phyloP scores from a whole-genome alignment of 148 eudicot species.

The Nepenthes gracilis region DNA sequence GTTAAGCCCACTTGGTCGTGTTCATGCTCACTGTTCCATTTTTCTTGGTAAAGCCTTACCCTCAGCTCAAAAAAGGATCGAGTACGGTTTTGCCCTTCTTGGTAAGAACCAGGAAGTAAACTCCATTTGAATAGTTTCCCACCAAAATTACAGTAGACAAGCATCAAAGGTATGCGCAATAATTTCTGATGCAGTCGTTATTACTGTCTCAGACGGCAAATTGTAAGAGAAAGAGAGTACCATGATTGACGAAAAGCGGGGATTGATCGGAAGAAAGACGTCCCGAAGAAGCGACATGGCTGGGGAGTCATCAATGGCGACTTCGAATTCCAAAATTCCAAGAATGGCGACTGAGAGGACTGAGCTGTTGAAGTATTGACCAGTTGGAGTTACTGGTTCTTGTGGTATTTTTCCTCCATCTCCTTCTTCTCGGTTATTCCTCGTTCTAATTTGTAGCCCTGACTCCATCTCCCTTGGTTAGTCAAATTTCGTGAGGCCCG shows the following conservation, averaged over 20 bases:
- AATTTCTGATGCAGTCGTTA: too few species aligned
- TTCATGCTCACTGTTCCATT: too few species aligned
- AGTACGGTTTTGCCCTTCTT: too few species aligned
- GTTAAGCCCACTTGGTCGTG: too few species aligned
- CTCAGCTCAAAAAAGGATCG: too few species aligned
- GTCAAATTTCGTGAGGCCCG: too few species aligned
- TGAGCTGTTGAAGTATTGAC: constrained; percentile 66
- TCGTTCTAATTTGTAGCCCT: constrained; percentile 11
- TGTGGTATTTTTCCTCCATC: constrained; percentile 7
- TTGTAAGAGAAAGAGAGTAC: constrained; percentile 10
- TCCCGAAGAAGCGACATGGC: constrained; percentile 23
- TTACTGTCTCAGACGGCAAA: too few species aligned
- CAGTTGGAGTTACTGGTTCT: constrained; percentile 67
- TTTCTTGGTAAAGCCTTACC: too few species aligned
- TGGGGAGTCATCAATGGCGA: constrained; percentile 41
- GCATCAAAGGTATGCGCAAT: too few species aligned
- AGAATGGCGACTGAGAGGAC: constrained; percentile 42
- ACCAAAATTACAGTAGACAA: too few species aligned
- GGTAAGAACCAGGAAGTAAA: too few species aligned
- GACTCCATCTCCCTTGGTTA: constrained; percentile 11
- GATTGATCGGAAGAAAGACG: constrained; percentile 53
- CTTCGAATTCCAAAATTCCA: constrained; percentile 34
- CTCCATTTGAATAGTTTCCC: too few species aligned
- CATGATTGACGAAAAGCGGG: constrained; percentile 70
- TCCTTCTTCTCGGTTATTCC: constrained; percentile 1